Evolutionary conservation across 352 stramenopile species (phyloP).

Genomic region (Plasmopara viticola): DNA sequence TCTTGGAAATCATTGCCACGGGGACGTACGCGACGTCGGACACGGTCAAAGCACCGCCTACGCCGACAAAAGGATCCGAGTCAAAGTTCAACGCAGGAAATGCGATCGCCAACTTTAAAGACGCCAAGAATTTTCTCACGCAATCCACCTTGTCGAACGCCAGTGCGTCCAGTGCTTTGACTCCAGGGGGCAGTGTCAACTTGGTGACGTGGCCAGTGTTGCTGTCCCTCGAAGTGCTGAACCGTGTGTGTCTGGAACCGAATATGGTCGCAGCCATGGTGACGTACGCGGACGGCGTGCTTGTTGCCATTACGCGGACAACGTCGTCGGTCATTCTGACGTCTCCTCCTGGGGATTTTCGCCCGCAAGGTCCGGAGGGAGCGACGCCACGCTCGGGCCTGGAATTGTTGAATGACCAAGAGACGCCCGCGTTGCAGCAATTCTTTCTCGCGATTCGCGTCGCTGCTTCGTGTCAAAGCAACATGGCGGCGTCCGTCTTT

Average conservation of each 20-base stretch:
- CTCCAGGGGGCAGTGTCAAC: constrained; percentile 29
- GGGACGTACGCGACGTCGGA: constrained; percentile 55
- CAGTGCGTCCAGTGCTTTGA: constrained; percentile 14
- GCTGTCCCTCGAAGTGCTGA: constrained; percentile 75
- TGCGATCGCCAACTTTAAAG: constrained; percentile 37
- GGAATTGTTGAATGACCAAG: constrained; percentile 78
- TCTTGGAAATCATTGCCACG: constrained; percentile 78
- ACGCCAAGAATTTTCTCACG: constrained; percentile 63
- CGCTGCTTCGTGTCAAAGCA: constrained; percentile 63
- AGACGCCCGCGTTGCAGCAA: constrained; percentile 63
- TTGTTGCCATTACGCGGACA: constrained; percentile 53
- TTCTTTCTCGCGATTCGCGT: constrained; percentile 81
- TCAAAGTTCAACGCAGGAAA: constrained; percentile 30
- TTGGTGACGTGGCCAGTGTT: constrained; percentile 84
- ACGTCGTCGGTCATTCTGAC: constrained; percentile 76
- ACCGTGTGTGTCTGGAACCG: constrained; percentile 58
- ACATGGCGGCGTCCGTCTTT: constrained; percentile 68
- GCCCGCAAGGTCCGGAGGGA: constrained; percentile 31
- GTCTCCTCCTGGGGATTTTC: constrained; percentile 69
- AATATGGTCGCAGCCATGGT: constrained; percentile 67
- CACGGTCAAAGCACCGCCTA: constrained; percentile 43
- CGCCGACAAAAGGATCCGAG: constrained; percentile 44
- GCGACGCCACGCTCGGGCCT: constrained; percentile 53
- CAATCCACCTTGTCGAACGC: constrained; percentile 28
- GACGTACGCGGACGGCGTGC: constrained; percentile 44